These are phyloP conservation scores for Neurospora africana DNA, from an alignment of 495 filamentous ascomycete species.

Conservation along the genomic window DNA sequence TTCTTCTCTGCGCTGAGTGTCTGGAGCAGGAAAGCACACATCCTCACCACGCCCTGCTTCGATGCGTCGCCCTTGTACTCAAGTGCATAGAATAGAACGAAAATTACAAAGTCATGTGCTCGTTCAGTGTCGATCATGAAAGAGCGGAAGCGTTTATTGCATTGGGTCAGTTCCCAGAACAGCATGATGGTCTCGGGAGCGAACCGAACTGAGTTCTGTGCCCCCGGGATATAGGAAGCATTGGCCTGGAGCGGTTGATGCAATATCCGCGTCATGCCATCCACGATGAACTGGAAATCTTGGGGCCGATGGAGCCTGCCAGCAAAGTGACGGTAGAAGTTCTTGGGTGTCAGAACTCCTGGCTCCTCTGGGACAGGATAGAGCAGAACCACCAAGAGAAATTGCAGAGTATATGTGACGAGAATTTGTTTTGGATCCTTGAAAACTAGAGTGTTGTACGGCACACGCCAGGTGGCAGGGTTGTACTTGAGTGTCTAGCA, in stretches of 20 bases:
- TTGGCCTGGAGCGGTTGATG: constrained; percentile 88
- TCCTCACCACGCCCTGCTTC: constrained; percentile 84
- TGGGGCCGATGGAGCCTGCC: constrained; percentile 85
- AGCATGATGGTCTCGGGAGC: constrained; percentile 95
- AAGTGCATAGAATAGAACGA: constrained; percentile 85
- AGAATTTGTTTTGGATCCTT: constrained; percentile 88
- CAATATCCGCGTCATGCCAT: constrained; percentile 88
- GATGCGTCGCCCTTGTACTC: constrained; percentile 77
- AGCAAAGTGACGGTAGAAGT: constrained; percentile 86
- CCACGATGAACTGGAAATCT: constrained; percentile 95
- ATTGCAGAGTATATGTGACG: constrained; percentile 82
- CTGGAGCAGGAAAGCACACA: constrained; percentile 95
- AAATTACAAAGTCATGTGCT: constrained; percentile 83
- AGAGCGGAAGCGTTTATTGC: constrained; percentile 93
- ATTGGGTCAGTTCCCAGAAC: constrained; percentile 95
- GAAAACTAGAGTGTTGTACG: constrained; percentile 88
- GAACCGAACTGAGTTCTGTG: constrained; percentile 71
- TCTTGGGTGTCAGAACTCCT: constrained; percentile 54
- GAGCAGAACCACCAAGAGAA: constrained; percentile 76
- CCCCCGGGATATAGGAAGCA: constrained; percentile 79
- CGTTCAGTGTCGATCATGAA: constrained; percentile 96
- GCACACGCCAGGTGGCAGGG: constrained; percentile 85
- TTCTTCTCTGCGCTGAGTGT: constrained; percentile 88
- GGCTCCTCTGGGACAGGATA: constrained; percentile 83
- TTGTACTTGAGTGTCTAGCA: constrained; percentile 88